These are phyloP conservation scores for Obelidium mucronatum DNA, from an alignment of 192 early-diverging fungal genomes.

Conservation along the genomic window DNA sequence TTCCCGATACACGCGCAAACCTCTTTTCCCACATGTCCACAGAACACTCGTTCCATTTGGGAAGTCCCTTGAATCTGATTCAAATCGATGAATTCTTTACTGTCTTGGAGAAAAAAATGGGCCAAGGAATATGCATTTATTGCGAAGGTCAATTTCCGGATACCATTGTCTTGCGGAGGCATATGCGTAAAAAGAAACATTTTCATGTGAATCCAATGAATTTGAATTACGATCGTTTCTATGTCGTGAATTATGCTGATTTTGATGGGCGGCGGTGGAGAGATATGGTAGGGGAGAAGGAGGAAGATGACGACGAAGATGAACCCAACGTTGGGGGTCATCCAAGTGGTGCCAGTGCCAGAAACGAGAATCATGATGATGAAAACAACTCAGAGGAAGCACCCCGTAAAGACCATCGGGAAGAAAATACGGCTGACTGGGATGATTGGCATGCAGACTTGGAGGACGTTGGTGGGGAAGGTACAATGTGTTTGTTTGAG, in stretches of 20 bases:
- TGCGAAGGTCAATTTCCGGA: conserved; percentile 94
- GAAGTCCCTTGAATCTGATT: conserved; percentile 22
- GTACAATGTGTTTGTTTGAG: conserved; percentile 85
- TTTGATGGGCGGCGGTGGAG: conserved; percentile 23
- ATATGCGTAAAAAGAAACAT: conserved; percentile 98
- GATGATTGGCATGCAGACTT: conserved; percentile 66
- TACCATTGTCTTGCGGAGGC: conserved; percentile 86
- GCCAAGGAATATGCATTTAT: conserved; percentile 72
- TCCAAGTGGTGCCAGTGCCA: too few relatives aligned
- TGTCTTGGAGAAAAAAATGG: conserved; percentile 24
- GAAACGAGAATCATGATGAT: conserved; percentile 80
- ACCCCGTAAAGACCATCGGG: not conserved
- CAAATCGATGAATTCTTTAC: conserved; percentile 34
- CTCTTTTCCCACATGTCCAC: conserved; percentile 89
- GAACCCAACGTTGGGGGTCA: not conserved
- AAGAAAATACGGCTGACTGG: conserved; percentile 13
- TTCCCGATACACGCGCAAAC: conserved; percentile 70
- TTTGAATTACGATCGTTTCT: conserved; percentile 91
- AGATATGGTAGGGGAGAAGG: conserved; percentile 14
- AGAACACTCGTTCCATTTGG: conserved; percentile 80
- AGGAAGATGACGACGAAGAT: not conserved
- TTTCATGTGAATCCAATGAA: conserved; percentile 80
- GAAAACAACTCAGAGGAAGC: conserved; percentile 72
- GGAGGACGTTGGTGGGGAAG: conserved; percentile 58
- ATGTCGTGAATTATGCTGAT: conserved; percentile 84